A percentile compares a stretch with the other conserved stretches of the same genome.
phyloP scores from a whole-genome alignment of 768 basidiomycete genomes.

The Rhodotorula sphaerocarpa region DNA sequence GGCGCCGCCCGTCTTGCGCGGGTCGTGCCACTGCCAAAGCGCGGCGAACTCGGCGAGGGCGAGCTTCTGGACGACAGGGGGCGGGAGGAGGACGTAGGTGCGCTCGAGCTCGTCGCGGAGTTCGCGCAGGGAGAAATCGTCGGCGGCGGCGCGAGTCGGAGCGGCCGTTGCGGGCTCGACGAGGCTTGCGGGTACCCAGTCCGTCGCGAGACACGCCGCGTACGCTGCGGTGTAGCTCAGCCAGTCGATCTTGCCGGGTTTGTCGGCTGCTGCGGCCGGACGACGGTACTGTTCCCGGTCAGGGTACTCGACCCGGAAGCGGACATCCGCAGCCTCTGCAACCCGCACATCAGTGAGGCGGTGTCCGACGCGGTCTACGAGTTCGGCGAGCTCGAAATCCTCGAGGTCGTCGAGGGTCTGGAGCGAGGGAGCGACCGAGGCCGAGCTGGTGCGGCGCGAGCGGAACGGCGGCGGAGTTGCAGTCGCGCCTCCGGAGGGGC shows the following conservation, averaged over 20 bases:
- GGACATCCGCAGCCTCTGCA: background rate
- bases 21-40: conserved; percentile 20
- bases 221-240: background rate
- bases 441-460: background rate
- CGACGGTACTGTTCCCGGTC: background rate
- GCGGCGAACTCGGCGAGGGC: background rate
- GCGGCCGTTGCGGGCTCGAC: too few species aligned
- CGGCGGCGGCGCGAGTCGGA: background rate
- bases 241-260: conserved; percentile 1
- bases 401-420: conserved; percentile 14
- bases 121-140: conserved; percentile 9
- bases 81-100: conserved; percentile 22
- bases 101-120: conserved; percentile 18
- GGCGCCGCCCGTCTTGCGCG: background rate
- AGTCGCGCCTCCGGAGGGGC: too few species aligned
- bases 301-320: background rate
- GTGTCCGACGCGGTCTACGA: conserved; percentile 23
- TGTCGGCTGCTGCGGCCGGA: too few species aligned
- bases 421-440: background rate
- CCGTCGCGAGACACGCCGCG: background rate
- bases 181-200: conserved; percentile 4
- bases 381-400: conserved; percentile 9
- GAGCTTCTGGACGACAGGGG: background rate
- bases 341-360: conserved; percentile 13
- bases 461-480: background rate